Percentiles rank a stretch among this genome's conserved stretches.
These are phyloP conservation scores for Rhodotorula babjevae DNA, from an alignment of 768 basidiomycete species.

Conservation along the genomic window DNA sequence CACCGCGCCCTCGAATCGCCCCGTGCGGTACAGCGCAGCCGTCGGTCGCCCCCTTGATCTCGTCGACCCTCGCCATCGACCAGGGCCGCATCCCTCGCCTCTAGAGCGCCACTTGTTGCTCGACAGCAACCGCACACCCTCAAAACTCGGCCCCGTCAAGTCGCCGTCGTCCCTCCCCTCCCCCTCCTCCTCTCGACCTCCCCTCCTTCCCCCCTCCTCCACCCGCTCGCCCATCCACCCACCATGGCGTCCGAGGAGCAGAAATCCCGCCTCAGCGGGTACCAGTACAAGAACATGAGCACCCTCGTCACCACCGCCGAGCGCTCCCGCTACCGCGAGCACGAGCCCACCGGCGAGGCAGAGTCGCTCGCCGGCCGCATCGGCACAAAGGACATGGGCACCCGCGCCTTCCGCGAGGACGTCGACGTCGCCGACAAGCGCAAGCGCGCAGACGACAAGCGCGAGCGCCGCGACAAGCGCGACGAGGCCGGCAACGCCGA, in stretches of 20 bases:
- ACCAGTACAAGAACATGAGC: conserved; percentile 48
- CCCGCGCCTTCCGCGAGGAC: conserved; percentile 50
- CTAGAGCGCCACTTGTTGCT: no score
- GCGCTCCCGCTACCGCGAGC: conserved; percentile 54
- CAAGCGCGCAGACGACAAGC: conserved; percentile 59
- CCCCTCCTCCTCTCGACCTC: not conserved
- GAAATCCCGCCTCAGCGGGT: not conserved
- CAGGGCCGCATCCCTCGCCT: no score
- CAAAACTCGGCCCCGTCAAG: not conserved
- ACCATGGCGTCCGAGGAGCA: no score
- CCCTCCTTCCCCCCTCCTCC: no score
- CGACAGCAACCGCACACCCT: no score
- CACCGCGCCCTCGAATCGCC: no score
- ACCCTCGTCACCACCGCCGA: conserved; percentile 87
- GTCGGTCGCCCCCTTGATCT: no score
- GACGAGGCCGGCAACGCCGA: not conserved
- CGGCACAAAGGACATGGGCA: conserved; percentile 10
- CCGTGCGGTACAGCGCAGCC: no score
- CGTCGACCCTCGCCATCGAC: no score
- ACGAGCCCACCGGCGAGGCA: conserved; percentile 94
- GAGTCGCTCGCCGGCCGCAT: conserved; percentile 88
- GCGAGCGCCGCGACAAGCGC: conserved; percentile 19
- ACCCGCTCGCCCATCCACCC: no score
- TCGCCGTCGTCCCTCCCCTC: not conserved
- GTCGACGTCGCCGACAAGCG: conserved; percentile 91